Evolutionary conservation across 1,139 yeast genomes (phyloP).

Genomic region (Sugiyamaella sp.): DNA sequence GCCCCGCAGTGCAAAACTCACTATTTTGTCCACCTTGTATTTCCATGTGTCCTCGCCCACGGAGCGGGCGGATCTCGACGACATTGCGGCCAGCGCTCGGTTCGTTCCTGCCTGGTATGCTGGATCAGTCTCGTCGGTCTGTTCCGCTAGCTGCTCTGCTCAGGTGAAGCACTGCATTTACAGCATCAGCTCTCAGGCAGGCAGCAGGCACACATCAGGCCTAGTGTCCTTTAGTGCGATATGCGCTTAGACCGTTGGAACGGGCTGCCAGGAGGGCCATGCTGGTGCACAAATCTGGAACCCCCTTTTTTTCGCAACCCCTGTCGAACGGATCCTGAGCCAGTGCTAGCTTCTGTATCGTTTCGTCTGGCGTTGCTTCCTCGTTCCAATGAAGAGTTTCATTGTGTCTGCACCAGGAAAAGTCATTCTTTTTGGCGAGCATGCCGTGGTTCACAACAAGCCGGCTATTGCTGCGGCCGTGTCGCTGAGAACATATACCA

Average conservation of each 20-base stretch:
- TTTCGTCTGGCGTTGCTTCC: background rate
- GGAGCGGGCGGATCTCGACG: slow-evolving; percentile 56
- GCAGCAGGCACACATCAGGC: no score
- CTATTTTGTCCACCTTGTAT: slow-evolving; percentile 81
- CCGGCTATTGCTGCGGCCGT: slow-evolving; percentile 93
- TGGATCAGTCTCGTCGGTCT: background rate
- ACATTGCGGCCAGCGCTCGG: no score
- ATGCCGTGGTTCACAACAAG: slow-evolving; percentile 90
- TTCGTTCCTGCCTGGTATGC: background rate
- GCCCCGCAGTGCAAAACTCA: slow-evolving; percentile 45
- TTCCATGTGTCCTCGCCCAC: slow-evolving; percentile 94
- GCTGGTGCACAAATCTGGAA: background rate
- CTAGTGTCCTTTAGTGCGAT: background rate
- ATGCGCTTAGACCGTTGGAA: background rate
- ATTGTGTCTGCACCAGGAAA: slow-evolving; percentile 95
- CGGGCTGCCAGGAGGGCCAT: no score
- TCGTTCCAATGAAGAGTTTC: slow-evolving; percentile 42
- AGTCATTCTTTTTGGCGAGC: slow-evolving; percentile 95
- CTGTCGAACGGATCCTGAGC: no score
- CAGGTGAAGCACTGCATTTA: no score
- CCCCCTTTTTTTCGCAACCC: background rate
- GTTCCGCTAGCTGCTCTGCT: background rate
- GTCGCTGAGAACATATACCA: slow-evolving; percentile 75
- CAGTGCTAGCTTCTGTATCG: no score
- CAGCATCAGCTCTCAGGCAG: no score